Evolutionary conservation across 2,329 filamentous ascomycete species (phyloP).

Genomic region (Penicillium sp.): DNA sequence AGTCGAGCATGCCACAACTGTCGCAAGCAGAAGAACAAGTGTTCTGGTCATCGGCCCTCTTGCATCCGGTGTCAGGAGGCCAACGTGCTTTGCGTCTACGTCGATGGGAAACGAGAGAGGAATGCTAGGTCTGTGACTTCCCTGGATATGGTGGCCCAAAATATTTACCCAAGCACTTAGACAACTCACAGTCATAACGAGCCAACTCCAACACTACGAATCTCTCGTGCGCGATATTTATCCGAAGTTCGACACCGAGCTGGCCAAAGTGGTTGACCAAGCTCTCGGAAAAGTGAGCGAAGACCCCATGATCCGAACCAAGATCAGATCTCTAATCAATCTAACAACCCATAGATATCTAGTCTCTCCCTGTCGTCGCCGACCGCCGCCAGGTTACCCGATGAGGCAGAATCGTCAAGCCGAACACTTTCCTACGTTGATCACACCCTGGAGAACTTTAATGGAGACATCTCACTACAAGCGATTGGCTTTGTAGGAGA

Average conservation of each 20-base stretch:
- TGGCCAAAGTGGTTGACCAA: slow-evolving; percentile 29
- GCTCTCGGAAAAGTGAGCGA: slow-evolving; percentile 27
- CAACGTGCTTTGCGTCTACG: slow-evolving; percentile 36
- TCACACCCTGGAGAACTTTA: slow-evolving; percentile 38
- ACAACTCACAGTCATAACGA: slow-evolving; percentile 33
- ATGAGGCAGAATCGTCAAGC: neutral
- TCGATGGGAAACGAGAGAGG: slow-evolving; percentile 39
- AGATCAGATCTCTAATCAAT: neutral
- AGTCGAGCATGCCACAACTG: slow-evolving; percentile 39
- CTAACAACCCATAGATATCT: slow-evolving; percentile 1
- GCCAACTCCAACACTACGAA: slow-evolving; percentile 33
- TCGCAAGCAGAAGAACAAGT: slow-evolving; percentile 41
- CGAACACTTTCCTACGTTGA: slow-evolving; percentile 31
- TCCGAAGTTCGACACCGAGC: slow-evolving; percentile 26
- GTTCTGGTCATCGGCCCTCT: slow-evolving; percentile 37
- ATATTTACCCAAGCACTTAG: slow-evolving; percentile 17
- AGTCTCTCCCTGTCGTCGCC: neutral
- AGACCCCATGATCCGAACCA: neutral
- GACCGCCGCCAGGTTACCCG: neutral
- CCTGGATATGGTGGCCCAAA: neutral
- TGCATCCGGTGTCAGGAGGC: slow-evolving; percentile 39
- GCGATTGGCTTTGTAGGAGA: slow-evolving; percentile 38
- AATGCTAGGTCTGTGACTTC: slow-evolving; percentile 32
- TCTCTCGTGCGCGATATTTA: slow-evolving; percentile 29
- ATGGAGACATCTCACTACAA: slow-evolving; percentile 31